Conservation (phyloP, 2,329 filamentous ascomycete species). For the Ophiosphaerella herpotricha region DNA sequence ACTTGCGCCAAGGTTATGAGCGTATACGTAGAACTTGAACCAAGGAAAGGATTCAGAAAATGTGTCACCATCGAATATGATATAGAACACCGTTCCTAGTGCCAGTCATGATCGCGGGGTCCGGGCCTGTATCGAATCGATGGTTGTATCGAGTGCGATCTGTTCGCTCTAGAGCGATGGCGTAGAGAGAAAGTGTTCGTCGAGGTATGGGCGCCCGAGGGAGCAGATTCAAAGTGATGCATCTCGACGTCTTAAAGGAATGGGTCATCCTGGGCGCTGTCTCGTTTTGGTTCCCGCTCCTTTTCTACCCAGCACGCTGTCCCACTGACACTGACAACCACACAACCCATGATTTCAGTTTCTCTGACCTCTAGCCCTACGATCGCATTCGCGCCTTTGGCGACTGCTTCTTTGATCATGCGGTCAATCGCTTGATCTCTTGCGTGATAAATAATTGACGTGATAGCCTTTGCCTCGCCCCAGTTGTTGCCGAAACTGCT, state of each 20-base stretch:
- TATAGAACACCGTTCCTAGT: too few relatives aligned
- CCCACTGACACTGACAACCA: conserved; percentile 39
- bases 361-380: conserved; percentile 38
- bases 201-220: too few relatives aligned
- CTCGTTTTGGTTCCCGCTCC: conserved; percentile 21
- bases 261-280: conserved; percentile 28
- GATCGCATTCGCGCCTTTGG: conserved; percentile 39
- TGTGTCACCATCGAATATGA: too few relatives aligned
- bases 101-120: too few relatives aligned
- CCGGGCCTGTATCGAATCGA: too few relatives aligned
- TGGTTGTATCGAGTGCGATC: too few relatives aligned
- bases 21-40: too few relatives aligned
- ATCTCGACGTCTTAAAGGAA: conserved; percentile 1
- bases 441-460: conserved; percentile 38
- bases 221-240: too few relatives aligned
- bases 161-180: too few relatives aligned
- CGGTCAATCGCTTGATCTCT: conserved; percentile 42
- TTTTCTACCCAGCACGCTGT: conserved; percentile 39
- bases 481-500: conserved; percentile 24
- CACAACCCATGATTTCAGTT: conserved; percentile 39
- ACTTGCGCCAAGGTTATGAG: too few relatives aligned
- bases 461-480: conserved; percentile 39
- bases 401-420: conserved; percentile 39
- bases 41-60: too few relatives aligned
- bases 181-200: too few relatives aligned